Evolutionary conservation across 106 monocot species (phyloP).

Genomic region (Triglochin maritima): DNA sequence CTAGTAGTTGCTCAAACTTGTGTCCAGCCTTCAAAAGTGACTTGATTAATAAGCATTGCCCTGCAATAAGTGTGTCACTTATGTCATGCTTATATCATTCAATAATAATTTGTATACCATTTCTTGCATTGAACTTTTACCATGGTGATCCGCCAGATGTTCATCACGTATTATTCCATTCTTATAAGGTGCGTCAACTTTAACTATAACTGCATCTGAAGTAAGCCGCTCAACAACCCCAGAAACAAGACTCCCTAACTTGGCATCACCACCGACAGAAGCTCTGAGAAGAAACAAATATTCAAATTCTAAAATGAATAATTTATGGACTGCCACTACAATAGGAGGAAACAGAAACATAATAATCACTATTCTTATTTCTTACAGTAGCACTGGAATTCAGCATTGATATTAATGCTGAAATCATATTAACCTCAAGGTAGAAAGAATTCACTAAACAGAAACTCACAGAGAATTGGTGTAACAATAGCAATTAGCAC

Average conservation of each 20-base stretch:
- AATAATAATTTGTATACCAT: too few species aligned
- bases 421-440: too few species aligned
- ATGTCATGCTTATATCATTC: not conserved
- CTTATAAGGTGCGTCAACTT: slow-evolving; percentile 21
- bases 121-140: slow-evolving; percentile 14
- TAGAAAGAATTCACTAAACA: too few species aligned
- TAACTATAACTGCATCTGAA: slow-evolving; percentile 46
- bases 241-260: slow-evolving; percentile 63
- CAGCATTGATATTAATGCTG: too few species aligned
- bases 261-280: slow-evolving; percentile 11
- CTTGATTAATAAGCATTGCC: slow-evolving; percentile 49
- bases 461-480: too few species aligned
- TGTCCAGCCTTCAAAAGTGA: slow-evolving; percentile 69
- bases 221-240: slow-evolving; percentile 66
- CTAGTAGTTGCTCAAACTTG: slow-evolving; percentile 75
- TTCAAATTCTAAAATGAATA: not conserved
- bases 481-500: too few species aligned
- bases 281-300: slow-evolving; percentile 18
- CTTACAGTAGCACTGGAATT: too few species aligned
- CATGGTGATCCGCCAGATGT: slow-evolving; percentile 71
- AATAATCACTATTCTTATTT: too few species aligned
- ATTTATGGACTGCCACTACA: too few species aligned
- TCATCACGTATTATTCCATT: slow-evolving; percentile 65
- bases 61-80: slow-evolving; percentile 18
- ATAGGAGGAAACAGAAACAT: too few species aligned